Base-by-base conservation (phyloP, 1,139 yeast species). In the Kurtzmaniella quercitrusa region DNA sequence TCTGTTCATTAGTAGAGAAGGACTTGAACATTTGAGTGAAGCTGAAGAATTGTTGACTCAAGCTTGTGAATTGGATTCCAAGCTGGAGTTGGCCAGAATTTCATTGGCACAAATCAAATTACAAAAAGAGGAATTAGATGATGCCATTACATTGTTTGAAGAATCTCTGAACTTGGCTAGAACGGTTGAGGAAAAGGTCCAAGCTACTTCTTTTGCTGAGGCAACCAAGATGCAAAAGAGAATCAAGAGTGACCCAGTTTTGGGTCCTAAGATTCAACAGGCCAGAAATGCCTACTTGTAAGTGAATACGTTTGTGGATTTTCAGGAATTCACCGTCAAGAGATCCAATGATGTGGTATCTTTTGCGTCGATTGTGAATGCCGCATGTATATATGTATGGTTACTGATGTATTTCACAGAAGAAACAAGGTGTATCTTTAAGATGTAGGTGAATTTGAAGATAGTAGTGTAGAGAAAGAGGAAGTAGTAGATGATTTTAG, bases 201-300 rank as follows among this genome's bases (percentile, higher is more conserved):
- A 90, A 70, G 95, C 96, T 45, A 83, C 90, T 50, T 85, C 95
- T 31, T 87, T 88, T 58, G 94, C 95, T 48, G 97, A 89, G 68
- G 97, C 96, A 49, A 81, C 90, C 43, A 85, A 85, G 65, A 80
- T 86, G 73, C 95, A 87, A 72, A 70, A 81, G 59, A 80, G 80
- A 62, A 78, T 86, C 54, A 82, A 77, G 64, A 67, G 75, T 44
- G 93, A 85, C 61, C 86, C 88, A 41, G 64, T 75, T 33, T 73
- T 85, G 60, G 63, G 72, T 43, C 60, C 60, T 45, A 73, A 70
- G 59, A 71, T 73, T 53, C 64, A 63, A 46, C 76, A 73, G 54
- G 67, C 70, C 46, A 69, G 36, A 31, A 31, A 31, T 71, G 75
- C 41, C 43, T 23, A 14, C 36, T 14, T 36, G 44, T 31, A 31